Evolutionary conservation across 208 protist species (phyloP).

Genomic region (Willaertia magna): DNA sequence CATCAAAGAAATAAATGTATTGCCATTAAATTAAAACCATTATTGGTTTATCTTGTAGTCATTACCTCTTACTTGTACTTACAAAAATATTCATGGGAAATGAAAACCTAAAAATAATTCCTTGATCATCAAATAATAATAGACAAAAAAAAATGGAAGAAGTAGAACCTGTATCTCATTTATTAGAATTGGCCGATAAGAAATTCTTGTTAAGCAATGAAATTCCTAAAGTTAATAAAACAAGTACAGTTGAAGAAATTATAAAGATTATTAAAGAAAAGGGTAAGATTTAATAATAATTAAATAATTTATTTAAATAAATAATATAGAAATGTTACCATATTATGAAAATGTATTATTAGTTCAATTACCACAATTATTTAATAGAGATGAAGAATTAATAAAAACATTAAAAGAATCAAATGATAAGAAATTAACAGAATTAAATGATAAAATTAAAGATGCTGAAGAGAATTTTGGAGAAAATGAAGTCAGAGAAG

Average conservation of each 20-base stretch:
- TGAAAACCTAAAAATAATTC: background rate
- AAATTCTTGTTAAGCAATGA: background rate
- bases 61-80: too few relatives aligned
- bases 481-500: conserved; percentile 89
- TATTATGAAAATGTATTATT: background rate
- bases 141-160: background rate
- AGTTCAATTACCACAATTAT: background rate
- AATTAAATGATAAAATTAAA: conserved; percentile 64
- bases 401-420: conserved; percentile 50
- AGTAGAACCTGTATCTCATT: background rate
- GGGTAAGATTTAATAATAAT: background rate
- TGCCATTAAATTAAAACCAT: too few relatives aligned
- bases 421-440: conserved; percentile 55
- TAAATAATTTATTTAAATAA: background rate
- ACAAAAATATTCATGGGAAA: too few relatives aligned
- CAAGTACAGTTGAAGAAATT: background rate
- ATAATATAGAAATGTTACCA: background rate
- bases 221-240: background rate
- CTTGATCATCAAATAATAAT: background rate
- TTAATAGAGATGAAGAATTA: background rate
- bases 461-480: conserved; percentile 89
- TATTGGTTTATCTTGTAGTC: too few relatives aligned
- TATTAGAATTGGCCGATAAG: background rate
- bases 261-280: conserved; percentile 1
- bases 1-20: too few relatives aligned